phyloP scores from a whole-genome alignment of 202 grass and related monocot species.

The Setaria italica region DNA sequence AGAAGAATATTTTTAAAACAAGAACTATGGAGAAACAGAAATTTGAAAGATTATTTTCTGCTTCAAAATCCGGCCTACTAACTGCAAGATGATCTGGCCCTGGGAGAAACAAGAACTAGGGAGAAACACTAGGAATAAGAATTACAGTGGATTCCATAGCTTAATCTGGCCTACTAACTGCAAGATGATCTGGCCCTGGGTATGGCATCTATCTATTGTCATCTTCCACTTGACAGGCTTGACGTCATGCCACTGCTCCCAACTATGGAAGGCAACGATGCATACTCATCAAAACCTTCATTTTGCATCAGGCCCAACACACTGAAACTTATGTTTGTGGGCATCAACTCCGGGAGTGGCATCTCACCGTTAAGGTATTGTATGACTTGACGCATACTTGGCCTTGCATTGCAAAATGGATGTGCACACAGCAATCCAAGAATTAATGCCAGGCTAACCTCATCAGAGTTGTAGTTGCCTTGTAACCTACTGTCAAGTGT shows the following conservation, averaged over 20 bases:
- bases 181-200: neutral
- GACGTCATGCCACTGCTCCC: neutral
- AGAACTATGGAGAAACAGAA: conserved; percentile 3
- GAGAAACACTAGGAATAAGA: neutral
- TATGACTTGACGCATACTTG: conserved; percentile 50
- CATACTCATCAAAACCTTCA: conserved; percentile 36
- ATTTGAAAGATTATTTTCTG: neutral
- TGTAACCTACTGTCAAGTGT: conserved; percentile 46
- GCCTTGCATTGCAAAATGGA: conserved; percentile 36
- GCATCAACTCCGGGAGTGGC: conserved; percentile 42
- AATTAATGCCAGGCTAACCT: conserved; percentile 43
- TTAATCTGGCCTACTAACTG: neutral
- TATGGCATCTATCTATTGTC: neutral
- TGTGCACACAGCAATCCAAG: conserved; percentile 55
- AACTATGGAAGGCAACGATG: neutral
- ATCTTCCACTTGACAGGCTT: conserved; percentile 35
- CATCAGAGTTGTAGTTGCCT: neutral
- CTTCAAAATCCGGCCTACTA: neutral
- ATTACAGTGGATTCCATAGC: neutral
- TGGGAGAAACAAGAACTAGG: no score
- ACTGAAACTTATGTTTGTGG: conserved; percentile 34
- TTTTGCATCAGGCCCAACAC: conserved; percentile 23
- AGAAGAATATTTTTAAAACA: neutral
- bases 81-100: no score
- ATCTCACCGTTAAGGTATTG: conserved; percentile 33